phyloP scores from a whole-genome alignment of 345 rosid genomes.

The Populus alba region DNA sequence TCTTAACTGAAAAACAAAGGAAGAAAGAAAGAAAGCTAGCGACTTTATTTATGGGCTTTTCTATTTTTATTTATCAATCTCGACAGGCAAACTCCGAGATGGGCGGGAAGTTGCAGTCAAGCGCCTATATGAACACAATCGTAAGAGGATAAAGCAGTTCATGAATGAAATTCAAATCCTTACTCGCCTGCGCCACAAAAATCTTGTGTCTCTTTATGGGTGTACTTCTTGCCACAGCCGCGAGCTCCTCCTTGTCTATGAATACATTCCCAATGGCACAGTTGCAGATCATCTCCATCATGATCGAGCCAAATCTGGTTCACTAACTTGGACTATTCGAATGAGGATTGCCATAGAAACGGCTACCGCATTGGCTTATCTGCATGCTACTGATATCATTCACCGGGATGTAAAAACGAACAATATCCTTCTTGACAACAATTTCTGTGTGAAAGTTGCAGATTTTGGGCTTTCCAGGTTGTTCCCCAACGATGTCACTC shows the following conservation, averaged over 20 bases:
- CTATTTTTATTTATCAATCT: not conserved
- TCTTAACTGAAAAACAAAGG: not conserved
- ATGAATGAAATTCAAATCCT: conserved; percentile 29
- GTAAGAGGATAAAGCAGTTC: conserved; percentile 23
- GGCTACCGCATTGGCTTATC: conserved; percentile 12
- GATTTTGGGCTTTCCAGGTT: conserved; percentile 17
- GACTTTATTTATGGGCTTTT: too few species aligned
- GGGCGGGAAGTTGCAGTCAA: conserved; percentile 31
- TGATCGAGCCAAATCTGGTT: not conserved
- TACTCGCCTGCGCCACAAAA: conserved; percentile 21
- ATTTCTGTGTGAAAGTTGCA: conserved; percentile 14
- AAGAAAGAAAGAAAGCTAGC: too few species aligned
- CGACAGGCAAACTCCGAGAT: conserved; percentile 25
- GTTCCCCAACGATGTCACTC: conserved; percentile 11
- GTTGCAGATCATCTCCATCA: conserved; percentile 12
- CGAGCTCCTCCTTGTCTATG: conserved; percentile 26
- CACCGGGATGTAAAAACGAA: conserved; percentile 9
- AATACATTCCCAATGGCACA: conserved; percentile 9
- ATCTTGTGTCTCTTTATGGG: conserved; percentile 29
- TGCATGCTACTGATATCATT: conserved; percentile 12
- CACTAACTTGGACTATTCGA: conserved; percentile 6
- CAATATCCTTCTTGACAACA: conserved; percentile 17
- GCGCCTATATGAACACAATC: conserved; percentile 27
- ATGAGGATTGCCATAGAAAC: conserved; percentile 14
- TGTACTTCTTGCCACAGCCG: conserved; percentile 23